Conservation (phyloP, 2,329 filamentous ascomycete genomes). For the Monilinia laxa region DNA sequence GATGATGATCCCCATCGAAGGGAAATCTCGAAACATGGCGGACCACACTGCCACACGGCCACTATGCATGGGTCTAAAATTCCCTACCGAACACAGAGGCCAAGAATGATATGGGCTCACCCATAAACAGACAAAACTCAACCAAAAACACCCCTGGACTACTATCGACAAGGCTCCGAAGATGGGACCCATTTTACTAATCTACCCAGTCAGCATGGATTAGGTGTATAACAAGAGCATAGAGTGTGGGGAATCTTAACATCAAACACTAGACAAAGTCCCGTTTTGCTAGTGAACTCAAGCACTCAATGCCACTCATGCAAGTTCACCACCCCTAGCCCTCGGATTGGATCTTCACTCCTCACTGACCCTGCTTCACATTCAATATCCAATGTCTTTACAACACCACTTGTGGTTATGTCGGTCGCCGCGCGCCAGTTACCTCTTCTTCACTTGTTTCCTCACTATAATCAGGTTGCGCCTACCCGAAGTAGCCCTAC, state of each 20-base stretch:
- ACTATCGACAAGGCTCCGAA: constrained; percentile 40
- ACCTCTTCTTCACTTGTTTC: constrained; percentile 34
- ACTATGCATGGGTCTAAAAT: constrained; percentile 29
- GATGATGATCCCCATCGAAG: constrained; percentile 36
- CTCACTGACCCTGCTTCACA: constrained; percentile 26
- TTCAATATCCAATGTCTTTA: constrained; percentile 29
- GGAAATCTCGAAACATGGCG: constrained; percentile 34
- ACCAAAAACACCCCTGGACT: constrained; percentile 29
- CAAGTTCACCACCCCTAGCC: constrained; percentile 22
- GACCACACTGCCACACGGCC: constrained; percentile 29
- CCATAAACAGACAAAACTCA: constrained; percentile 33
- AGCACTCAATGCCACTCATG: constrained; percentile 37
- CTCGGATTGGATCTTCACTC: constrained; percentile 11
- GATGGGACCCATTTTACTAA: constrained; percentile 28
- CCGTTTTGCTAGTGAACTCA: constrained; percentile 36
- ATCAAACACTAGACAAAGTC: constrained; percentile 40
- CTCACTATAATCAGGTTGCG: constrained; percentile 36
- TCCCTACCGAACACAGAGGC: constrained; percentile 24
- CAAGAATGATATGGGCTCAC: constrained; percentile 31
- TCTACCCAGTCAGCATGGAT: constrained; percentile 32
- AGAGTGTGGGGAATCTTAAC: constrained; percentile 40
- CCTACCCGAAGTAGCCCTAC: constrained; percentile 37
- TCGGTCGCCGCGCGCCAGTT: constrained; percentile 37
- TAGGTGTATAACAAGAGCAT: constrained; percentile 27
- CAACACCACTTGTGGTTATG: constrained; percentile 32